Conservation (phyloP, 2,329 filamentous ascomycete genomes). For the Camptophora hylomeconis region DNA sequence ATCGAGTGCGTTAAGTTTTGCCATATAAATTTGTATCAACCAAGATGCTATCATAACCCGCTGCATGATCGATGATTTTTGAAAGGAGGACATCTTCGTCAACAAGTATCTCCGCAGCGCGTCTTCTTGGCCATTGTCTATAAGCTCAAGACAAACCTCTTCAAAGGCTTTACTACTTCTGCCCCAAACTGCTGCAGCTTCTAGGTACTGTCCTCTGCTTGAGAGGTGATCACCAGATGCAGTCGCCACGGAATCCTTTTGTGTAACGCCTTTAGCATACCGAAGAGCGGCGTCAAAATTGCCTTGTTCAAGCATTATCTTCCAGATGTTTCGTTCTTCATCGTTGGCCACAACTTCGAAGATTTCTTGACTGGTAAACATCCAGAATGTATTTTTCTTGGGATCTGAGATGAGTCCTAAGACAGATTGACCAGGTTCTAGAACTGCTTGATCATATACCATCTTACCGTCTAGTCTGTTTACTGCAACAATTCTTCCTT, state of each 20-base stretch:
- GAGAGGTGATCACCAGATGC: conserved; percentile 84
- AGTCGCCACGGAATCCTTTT: conserved; percentile 83
- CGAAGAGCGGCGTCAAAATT: conserved; percentile 80
- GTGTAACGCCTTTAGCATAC: conserved; percentile 64
- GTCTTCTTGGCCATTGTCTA: conserved; percentile 81
- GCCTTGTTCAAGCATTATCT: conserved; percentile 74
- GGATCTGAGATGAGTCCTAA: conserved; percentile 80
- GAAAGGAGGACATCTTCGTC: conserved; percentile 68
- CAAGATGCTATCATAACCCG: conserved; percentile 89
- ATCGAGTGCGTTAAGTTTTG: conserved; percentile 85
- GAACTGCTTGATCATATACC: conserved; percentile 76
- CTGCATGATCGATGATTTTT: conserved; percentile 80
- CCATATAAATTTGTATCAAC: conserved; percentile 94
- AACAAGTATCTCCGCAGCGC: conserved; percentile 80
- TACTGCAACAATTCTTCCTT: conserved; percentile 67
- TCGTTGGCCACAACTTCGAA: conserved; percentile 86
- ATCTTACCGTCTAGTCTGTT: conserved; percentile 77
- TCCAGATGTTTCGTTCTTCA: conserved; percentile 88
- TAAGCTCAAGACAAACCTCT: conserved; percentile 80
- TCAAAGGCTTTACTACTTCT: conserved; percentile 96
- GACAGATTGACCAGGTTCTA: conserved; percentile 64
- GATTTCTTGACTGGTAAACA: conserved; percentile 82
- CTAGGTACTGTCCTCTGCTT: conserved; percentile 64
- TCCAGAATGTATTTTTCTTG: conserved; percentile 95
- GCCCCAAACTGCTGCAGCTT: conserved; percentile 83